These are phyloP conservation scores for Myochromella boudieri DNA, from an alignment of 768 basidiomycete genomes.

Conservation along the genomic window DNA sequence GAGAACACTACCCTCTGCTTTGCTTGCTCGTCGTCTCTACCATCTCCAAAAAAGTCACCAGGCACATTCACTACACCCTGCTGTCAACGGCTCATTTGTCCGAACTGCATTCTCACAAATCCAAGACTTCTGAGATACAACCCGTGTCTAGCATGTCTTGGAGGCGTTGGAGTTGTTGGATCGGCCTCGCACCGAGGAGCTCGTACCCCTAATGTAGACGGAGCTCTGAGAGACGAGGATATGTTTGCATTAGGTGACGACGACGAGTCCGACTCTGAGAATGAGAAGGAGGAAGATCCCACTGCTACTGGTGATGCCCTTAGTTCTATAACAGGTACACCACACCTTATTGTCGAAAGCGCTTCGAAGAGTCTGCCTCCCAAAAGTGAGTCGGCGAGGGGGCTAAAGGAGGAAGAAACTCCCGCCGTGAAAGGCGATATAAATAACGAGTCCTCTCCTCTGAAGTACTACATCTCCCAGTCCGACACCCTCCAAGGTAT, in stretches of 20 bases:
- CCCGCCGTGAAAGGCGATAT: not conserved
- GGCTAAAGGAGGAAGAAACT: not conserved
- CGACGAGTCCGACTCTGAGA: constrained; percentile 41
- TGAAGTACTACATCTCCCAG: constrained; percentile 53
- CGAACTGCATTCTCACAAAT: constrained; percentile 53
- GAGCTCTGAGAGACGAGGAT: constrained; percentile 59
- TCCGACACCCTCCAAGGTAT: constrained; percentile 67
- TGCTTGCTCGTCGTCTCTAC: constrained; percentile 61
- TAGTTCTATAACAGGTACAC: not conserved
- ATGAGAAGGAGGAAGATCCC: constrained; percentile 20
- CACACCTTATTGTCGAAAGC: no score
- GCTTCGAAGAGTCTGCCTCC: not conserved
- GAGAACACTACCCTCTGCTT: constrained; percentile 47
- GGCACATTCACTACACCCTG: constrained; percentile 54
- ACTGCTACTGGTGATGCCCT: not conserved
- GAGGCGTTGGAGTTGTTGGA: constrained; percentile 46
- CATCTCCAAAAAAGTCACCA: constrained; percentile 27
- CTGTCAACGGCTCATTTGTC: constrained; percentile 67
- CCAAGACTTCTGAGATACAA: constrained; percentile 67
- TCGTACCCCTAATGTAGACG: constrained; percentile 40
- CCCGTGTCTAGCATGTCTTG: constrained; percentile 71
- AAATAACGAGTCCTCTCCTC: constrained; percentile 17
- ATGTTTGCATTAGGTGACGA: constrained; percentile 68
- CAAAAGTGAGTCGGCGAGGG: no score
- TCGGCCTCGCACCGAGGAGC: constrained; percentile 6